These are phyloP conservation scores for Aspergillus mulundensis DNA, from an alignment of 495 filamentous ascomycete species.

Conservation along the genomic window DNA sequence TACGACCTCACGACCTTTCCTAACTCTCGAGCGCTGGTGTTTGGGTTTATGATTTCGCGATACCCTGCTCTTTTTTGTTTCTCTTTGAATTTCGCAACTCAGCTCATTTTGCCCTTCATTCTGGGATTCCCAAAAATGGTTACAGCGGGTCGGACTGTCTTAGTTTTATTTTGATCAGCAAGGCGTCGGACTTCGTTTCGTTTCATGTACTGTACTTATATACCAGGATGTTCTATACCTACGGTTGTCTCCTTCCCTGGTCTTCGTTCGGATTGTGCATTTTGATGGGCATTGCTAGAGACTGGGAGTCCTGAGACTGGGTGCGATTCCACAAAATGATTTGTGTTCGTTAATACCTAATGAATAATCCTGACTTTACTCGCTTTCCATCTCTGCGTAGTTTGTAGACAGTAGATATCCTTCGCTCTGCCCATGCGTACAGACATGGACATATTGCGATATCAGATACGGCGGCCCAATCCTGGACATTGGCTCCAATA, in stretches of 20 bases:
- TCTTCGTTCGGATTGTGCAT: background rate
- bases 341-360: too few relatives aligned
- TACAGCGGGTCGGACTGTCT: background rate
- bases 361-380: too few relatives aligned
- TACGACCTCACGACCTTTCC: constrained; percentile 4
- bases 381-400: too few relatives aligned
- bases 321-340: background rate
- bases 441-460: too few relatives aligned
- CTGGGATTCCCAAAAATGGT: background rate
- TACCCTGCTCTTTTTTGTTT: constrained; percentile 21
- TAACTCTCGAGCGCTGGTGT: constrained; percentile 19
- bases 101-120: background rate
- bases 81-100: background rate
- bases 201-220: constrained; percentile 6
- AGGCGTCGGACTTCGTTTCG: background rate
- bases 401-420: too few relatives aligned
- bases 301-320: background rate
- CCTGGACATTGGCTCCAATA: too few relatives aligned
- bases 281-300: background rate
- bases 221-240: background rate
- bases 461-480: too few relatives aligned
- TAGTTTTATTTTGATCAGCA: background rate
- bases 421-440: too few relatives aligned
- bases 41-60: constrained; percentile 22
- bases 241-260: background rate